Percentiles rank a stretch among this genome's conserved stretches.
phyloP scores from a whole-genome alignment of 345 rosid species.

The Eucalyptus tenuipes region DNA sequence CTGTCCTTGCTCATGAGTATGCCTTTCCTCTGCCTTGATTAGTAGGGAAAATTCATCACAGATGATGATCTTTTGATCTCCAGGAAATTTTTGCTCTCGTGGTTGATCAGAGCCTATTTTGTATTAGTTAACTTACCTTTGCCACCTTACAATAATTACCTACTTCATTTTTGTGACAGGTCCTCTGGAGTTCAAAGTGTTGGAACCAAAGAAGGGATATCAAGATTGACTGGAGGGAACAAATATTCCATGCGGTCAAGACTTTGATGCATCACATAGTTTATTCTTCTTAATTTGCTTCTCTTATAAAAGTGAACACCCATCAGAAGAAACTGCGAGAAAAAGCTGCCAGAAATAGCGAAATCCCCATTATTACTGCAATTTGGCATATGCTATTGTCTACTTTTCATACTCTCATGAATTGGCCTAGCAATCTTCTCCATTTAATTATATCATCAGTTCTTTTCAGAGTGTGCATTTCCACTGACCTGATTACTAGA shows the following conservation, averaged over 20 bases:
- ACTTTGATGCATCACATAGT: background rate
- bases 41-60: too few relatives aligned
- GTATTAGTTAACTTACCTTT: too few relatives aligned
- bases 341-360: too few relatives aligned
- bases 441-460: background rate
- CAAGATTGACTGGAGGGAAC: background rate
- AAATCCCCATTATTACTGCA: background rate
- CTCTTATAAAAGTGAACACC: background rate
- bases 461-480: background rate
- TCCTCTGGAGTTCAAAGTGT: background rate
- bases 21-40: too few relatives aligned
- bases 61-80: too few relatives aligned
- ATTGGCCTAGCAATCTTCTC: background rate
- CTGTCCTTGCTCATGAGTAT: too few relatives aligned
- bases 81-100: too few relatives aligned
- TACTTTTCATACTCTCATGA: background rate
- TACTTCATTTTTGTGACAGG: background rate
- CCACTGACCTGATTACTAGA: background rate
- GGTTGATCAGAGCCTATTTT: too few relatives aligned
- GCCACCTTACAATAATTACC: background rate
- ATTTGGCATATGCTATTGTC: background rate
- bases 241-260: background rate
- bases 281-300: background rate
- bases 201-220: background rate
- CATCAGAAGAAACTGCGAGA: background rate